Base-by-base conservation (phyloP, 2,329 filamentous ascomycete species). In the Colletotrichum acutatum region DNA sequence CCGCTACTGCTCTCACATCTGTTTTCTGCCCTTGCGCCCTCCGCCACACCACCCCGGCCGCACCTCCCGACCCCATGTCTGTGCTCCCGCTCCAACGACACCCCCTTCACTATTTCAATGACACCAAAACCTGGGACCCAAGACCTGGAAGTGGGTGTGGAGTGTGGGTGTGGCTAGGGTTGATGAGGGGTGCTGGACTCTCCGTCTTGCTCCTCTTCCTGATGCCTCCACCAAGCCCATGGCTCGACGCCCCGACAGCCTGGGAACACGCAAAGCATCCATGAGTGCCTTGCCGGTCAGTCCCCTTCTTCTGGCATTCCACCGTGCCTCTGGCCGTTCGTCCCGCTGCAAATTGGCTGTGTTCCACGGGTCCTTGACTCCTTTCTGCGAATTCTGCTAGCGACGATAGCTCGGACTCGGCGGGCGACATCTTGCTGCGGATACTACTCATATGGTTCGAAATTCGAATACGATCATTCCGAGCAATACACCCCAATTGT, bases 201-300 rank as follows among this genome's bases (percentile, higher is more conserved):
- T 42, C 53, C n/a, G 30, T 30, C 46, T 28, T 34, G 42, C 46
- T 54, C 22, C 22, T 26, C 46, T 49, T 26, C 46, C 56, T 49
- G 42, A 53, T 52, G 64, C 58, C 52, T 63, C 49, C 60, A 65
- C 70, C 60, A 61, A 34, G 59, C 32, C 56, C 42, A 42, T 69
- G 70, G 70, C 70, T 65, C 66, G 59, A 56, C 57, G 70, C 70
- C 66, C 70, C 70, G 66, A 65, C 66, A 72, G 66, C 66, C 54
- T 72, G 70, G 70, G 70, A 64, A 70, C 54, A 46, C 28, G 61
- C 42, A 63, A 65, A 70, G 46, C 53, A 54, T 69, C 32, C 60
- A 63, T 28, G 64, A 67, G 57, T 68, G 68, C 28, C 26, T 65
- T 54, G 66, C 26, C 53, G 16, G 14, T 42, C 37, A 12, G 34